Conservation (phyloP, 176 grass and related monocot species). For the Cymbopogon citratus region DNA sequence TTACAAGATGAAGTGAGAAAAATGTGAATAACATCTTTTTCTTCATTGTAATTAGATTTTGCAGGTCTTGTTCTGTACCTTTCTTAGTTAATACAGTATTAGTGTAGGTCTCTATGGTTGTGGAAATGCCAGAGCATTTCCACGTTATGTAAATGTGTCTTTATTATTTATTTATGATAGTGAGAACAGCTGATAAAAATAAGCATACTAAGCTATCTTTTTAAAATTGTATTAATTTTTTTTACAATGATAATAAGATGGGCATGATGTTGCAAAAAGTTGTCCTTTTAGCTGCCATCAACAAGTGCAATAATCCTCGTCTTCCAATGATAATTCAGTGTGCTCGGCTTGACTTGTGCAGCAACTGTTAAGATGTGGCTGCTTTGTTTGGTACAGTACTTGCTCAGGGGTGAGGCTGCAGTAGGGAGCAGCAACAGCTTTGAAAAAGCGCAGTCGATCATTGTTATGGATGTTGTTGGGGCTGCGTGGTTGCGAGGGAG, state of each 20-base stretch:
- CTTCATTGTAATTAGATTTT: slow-evolving; percentile 83
- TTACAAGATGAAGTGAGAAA: slow-evolving; percentile 45
- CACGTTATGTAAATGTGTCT: slow-evolving; percentile 52
- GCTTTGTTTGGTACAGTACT: too few relatives aligned
- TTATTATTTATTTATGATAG: slow-evolving; percentile 72
- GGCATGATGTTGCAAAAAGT: not conserved
- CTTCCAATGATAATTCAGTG: too few relatives aligned
- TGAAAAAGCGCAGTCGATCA: too few relatives aligned
- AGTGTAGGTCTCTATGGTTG: slow-evolving; percentile 41
- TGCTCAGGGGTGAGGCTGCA: too few relatives aligned
- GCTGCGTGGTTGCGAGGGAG: too few relatives aligned
- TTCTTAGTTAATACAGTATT: slow-evolving; percentile 38
- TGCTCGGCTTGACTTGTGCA: too few relatives aligned
- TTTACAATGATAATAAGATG: slow-evolving; percentile 35
- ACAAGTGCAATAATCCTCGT: not conserved
- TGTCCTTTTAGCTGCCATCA: not conserved
- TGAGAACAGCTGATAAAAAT: slow-evolving; percentile 55
- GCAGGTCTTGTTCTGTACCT: slow-evolving; percentile 34
- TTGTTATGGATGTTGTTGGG: too few relatives aligned
- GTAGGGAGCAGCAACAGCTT: too few relatives aligned
- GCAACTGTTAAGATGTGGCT: too few relatives aligned
- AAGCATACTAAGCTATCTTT: slow-evolving; percentile 35
- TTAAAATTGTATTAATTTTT: slow-evolving; percentile 2
- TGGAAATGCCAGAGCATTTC: slow-evolving; percentile 44
- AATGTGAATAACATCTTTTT: slow-evolving; percentile 78